Evolutionary conservation across 331 rosid genomes (phyloP).

Genomic region (Telfairia occidentalis): DNA sequence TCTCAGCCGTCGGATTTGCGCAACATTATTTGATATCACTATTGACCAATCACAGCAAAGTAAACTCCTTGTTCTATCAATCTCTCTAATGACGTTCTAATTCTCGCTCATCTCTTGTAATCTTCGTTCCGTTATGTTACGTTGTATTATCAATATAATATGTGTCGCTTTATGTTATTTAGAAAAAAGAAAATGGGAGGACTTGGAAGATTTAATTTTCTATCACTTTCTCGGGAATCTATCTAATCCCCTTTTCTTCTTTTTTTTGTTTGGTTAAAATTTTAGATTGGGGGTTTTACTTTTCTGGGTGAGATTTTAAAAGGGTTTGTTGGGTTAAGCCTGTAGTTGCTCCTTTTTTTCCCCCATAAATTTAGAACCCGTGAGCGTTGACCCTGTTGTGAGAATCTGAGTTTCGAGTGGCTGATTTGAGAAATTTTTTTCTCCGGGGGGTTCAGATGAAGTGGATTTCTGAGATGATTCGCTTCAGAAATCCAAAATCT

Average conservation of each 20-base stretch:
- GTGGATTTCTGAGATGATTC: conserved; percentile 10
- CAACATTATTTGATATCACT: not conserved
- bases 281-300: not conserved
- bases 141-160: too few relatives aligned
- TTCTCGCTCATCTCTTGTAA: not conserved
- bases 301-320: not conserved
- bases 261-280: not conserved
- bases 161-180: too few relatives aligned
- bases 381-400: not conserved
- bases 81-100: not conserved
- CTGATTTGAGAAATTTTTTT: not conserved
- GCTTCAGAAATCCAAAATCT: not conserved
- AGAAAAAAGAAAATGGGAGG: too few relatives aligned
- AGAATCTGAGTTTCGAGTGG: not conserved
- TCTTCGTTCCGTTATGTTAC: too few relatives aligned
- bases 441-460: not conserved
- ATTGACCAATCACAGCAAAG: conserved; percentile 6
- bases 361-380: not conserved
- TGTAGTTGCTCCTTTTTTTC: not conserved
- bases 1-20: not conserved
- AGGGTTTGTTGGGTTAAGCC: not conserved
- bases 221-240: conserved; percentile 4
- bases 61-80: not conserved
- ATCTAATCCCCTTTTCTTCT: not conserved
- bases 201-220: not conserved